Percentiles rank a stretch among this genome's conserved stretches.
Conservation (phyloP, 2,329 filamentous ascomycete species). For the Epichloe festucae region DNA sequence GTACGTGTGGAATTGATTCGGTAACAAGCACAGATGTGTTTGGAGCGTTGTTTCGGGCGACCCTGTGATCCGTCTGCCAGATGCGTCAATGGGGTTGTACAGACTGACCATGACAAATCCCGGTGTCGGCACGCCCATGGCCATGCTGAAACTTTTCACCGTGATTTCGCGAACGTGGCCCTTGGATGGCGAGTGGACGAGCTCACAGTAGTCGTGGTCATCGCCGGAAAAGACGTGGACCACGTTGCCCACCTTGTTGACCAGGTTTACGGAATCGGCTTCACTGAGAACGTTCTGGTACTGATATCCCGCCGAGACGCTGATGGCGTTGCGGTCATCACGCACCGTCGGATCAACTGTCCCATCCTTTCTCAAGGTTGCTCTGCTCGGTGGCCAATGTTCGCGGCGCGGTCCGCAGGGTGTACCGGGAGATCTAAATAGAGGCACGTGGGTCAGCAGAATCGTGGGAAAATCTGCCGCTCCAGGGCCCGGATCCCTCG, state of each 20-base stretch:
- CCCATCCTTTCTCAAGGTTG: conserved; percentile 40
- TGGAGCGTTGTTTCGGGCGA: conserved; percentile 52
- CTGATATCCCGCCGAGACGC: conserved; percentile 71
- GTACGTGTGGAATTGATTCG: conserved; percentile 76
- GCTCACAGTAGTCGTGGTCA: conserved; percentile 94
- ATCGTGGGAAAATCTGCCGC: conserved; percentile 67
- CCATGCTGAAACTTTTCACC: conserved; percentile 90
- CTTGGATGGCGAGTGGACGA: conserved; percentile 61
- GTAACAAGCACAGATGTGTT: conserved; percentile 80
- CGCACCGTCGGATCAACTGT: conserved; percentile 10
- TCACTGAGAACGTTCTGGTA: conserved; percentile 89
- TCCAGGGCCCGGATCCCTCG: conserved; percentile 28
- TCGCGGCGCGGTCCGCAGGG: conserved; percentile 82
- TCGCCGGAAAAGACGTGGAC: conserved; percentile 86
- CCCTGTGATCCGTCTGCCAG: conserved; percentile 33
- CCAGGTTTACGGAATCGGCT: conserved; percentile 59
- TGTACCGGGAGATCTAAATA: conserved; percentile 70
- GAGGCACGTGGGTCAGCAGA: conserved; percentile 78
- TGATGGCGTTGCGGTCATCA: conserved; percentile 57
- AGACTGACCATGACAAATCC: conserved; percentile 82
- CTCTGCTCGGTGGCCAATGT: conserved; percentile 58
- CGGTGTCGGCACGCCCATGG: conserved; percentile 82
- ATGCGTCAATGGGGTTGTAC: conserved; percentile 73
- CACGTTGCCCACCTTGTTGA: conserved; percentile 70
- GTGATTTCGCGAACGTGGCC: conserved; percentile 69